Base-by-base conservation (phyloP, 2,329 filamentous ascomycete genomes). In the Didymella pinodella region DNA sequence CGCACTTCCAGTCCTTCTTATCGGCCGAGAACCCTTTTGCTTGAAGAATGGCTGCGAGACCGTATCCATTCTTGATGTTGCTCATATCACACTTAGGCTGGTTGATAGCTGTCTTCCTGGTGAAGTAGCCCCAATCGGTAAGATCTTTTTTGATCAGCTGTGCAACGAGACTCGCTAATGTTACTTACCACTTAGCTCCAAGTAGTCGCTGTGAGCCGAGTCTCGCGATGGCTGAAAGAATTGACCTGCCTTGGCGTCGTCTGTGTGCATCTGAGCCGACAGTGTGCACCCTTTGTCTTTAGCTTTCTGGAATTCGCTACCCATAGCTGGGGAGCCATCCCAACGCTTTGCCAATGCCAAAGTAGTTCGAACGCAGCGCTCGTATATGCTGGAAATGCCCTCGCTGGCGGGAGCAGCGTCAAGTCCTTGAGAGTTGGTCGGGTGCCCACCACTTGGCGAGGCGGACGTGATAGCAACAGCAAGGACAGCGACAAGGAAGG, bases 281-380 rank as follows among this genome's bases (percentile, higher is more conserved):
- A 48, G 22, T 11, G 49, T 38, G 16, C 56, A 49, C 1, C 38
- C 45, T 46, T 49, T 54, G 32, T 20, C 25, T 5, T 49, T 54
- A 40, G 49, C 56, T 5, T 28, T 41, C 10, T 28, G 25, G 3
- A 49, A 22, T 26, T 54, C 56, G 25, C 20, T 36, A 29, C 56
- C 45, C 56, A 58, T 54, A 10, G 45, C 56, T 6, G 56, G 49
- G 25, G 49, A 58, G 40, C 49, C 56, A 31, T 58, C 49, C 49
- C 56, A 58, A 2, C 49, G 44, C 16, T 38, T 58, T 8, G 31
- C 18, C 31, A 58, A 20, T 8, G 31, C 18, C 31, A 58, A 20
- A 2, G 14, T 8, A 11, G 14, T 7, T 14, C 22, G 26, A 7
- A 2, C 2, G 34, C 31, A 44, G 28, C 14, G 25, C 12, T 48